Evolutionary conservation across 2,329 filamentous ascomycete genomes (phyloP).

Genomic region (Nothophaeocryptopus gaeumannii): DNA sequence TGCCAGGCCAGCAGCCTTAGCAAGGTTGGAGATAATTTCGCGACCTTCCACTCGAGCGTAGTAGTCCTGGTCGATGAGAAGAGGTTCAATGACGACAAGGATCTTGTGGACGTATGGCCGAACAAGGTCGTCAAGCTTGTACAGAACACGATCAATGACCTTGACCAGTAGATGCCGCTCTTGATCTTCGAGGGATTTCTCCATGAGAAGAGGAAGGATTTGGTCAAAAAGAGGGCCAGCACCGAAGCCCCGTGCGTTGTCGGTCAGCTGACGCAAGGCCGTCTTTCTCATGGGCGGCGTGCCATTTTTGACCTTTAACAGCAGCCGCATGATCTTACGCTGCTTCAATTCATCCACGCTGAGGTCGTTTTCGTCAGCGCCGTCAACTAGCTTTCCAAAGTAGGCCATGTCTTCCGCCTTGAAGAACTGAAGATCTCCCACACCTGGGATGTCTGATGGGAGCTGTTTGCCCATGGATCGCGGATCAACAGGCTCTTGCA

Average conservation of each 20-base stretch:
- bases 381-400: conserved; percentile 95
- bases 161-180: conserved; percentile 98
- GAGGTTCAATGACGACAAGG: conserved; percentile 95
- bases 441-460: conserved; percentile 91
- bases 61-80: conserved; percentile 98
- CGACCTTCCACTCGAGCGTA: conserved; percentile 97
- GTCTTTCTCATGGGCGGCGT: conserved; percentile 99
- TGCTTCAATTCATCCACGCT: conserved; percentile 96
- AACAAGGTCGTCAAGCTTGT: conserved; percentile 96
- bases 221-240: conserved; percentile 94
- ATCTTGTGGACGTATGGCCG: conserved; percentile 98
- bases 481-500: conserved; percentile 88
- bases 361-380: conserved; percentile 84
- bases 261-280: conserved; percentile 90
- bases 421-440: conserved; percentile 95
- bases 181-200: conserved; percentile 95
- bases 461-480: conserved; percentile 83
- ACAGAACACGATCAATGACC: conserved; percentile 96
- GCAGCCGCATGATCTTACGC: conserved; percentile 93
- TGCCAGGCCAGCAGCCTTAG: conserved; percentile 91
- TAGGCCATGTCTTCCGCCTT: conserved; percentile 99
- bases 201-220: conserved; percentile 94
- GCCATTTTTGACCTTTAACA: conserved; percentile 98
- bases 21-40: conserved; percentile 97
- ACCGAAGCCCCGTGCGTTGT: conserved; percentile 94